phyloP scores from a whole-genome alignment of 2,329 filamentous ascomycete genomes.

The Clonostachys rhizophaga region DNA sequence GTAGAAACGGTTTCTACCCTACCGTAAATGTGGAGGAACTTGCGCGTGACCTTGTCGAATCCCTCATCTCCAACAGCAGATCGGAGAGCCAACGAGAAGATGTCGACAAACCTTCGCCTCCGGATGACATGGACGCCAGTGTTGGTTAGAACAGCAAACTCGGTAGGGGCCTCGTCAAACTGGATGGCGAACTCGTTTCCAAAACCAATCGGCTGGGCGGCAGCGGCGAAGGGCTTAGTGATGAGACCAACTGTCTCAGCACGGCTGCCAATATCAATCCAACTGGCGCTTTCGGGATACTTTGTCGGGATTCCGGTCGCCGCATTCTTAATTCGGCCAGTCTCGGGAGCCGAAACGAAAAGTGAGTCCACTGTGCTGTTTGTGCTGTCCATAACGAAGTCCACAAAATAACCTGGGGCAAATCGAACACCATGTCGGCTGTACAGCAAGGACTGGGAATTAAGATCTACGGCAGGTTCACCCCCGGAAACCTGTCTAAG shows the following conservation, averaged over 20 bases:
- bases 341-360: conserved; percentile 84
- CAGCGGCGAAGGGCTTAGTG: conserved; percentile 67
- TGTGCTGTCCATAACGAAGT: conserved; percentile 65
- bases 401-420: conserved; percentile 86
- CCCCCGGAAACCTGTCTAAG: conserved; percentile 21
- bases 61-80: conserved; percentile 3
- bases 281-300: conserved; percentile 77
- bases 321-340: conserved; percentile 71
- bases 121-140: conserved; percentile 84
- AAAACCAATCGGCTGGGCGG: conserved; percentile 68
- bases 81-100: conserved; percentile 2
- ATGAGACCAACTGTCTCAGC: conserved; percentile 77
- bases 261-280: conserved; percentile 68
- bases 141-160: conserved; percentile 89
- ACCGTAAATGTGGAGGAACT: conserved; percentile 82
- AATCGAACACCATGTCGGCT: conserved; percentile 58
- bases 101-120: conserved; percentile 56
- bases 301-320: conserved; percentile 45
- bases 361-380: conserved; percentile 60
- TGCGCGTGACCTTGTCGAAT: conserved; percentile 61
- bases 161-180: conserved; percentile 76
- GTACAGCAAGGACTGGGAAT: conserved; percentile 40
- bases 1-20: conserved; percentile 85
- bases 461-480: conserved; percentile 38
- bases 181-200: conserved; percentile 97